Conservation (phyloP, 306 rosid genomes). For the Ochetophila trinervis region DNA sequence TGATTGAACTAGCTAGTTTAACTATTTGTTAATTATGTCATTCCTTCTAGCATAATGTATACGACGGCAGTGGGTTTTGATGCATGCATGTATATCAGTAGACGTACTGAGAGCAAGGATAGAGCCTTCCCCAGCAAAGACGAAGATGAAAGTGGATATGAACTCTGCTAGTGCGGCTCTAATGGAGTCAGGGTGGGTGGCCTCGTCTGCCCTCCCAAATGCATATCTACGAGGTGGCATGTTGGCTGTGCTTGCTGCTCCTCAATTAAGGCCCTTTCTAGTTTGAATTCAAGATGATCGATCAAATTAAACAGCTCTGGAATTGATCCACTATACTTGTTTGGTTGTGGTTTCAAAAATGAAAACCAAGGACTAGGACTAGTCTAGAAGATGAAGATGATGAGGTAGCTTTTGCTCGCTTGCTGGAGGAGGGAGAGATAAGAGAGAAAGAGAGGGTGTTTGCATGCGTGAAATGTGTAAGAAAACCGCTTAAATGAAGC, state of each 20-base stretch:
- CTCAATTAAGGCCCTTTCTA: too few species aligned
- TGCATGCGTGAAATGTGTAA: slow-evolving; percentile 73
- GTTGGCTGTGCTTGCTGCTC: too few species aligned
- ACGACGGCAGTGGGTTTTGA: neutral
- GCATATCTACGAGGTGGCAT: slow-evolving; percentile 75
- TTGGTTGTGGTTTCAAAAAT: too few species aligned
- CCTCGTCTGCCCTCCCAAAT: slow-evolving; percentile 84
- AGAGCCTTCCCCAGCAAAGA: slow-evolving; percentile 97
- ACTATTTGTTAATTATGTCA: neutral
- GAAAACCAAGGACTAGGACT: too few species aligned
- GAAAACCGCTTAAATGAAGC: slow-evolving; percentile 36
- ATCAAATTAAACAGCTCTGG: too few species aligned
- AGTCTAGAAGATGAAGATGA: neutral
- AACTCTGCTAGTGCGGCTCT: slow-evolving; percentile 90
- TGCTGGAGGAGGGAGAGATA: neutral
- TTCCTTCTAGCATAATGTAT: neutral
- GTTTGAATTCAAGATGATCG: too few species aligned
- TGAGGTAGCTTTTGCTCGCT: neutral
- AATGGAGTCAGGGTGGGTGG: slow-evolving; percentile 85
- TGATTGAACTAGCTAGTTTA: neutral
- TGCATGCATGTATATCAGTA: neutral
- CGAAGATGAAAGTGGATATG: slow-evolving; percentile 75
- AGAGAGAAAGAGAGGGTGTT: slow-evolving; percentile 3
- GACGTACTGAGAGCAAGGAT: slow-evolving; percentile 67
- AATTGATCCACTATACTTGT: too few species aligned